Base-by-base conservation (phyloP, 2,329 filamentous ascomycete genomes). In the Geosmithia putterillii region DNA sequence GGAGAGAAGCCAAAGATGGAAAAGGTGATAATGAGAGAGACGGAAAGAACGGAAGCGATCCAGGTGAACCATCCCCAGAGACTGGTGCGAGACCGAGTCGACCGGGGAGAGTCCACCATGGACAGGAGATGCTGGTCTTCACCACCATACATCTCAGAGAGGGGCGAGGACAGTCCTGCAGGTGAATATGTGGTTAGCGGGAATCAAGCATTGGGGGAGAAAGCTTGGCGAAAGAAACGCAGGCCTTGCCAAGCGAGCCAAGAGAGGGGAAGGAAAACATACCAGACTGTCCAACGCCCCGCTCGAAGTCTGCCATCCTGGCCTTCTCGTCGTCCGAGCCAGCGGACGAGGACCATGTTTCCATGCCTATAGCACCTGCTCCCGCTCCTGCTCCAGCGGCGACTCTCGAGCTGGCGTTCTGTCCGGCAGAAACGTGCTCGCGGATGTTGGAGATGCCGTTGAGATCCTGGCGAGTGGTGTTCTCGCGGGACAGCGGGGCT, bases 381-480 rank as follows among this genome's bases (percentile, higher is more conserved):
- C 28, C 28, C 10, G 28, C 10, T 7, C 28, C 28, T 17, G 52
- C 56, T n/a, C n/a, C n/a, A n/a, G n/a, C n/a, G n/a, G n/a, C n/a
- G n/a, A n/a, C n/a, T n/a, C 14, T 51, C 54, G 37, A n/a, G n/a
- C n/a, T 50, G 55, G 45, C 54, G 44, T 62, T 58, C 50, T 61
- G 55, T 41, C 51, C 51, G 46, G 60, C 56, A 34, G 61, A 56
- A 22, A 65, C 58, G 46, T 63, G 60, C 51, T 67, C 63, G 19
- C 71, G 66, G 18, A 66, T 56, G 55, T 76, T 76, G 49, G 68
- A 61, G 48, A 71, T 70, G 48, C 72, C 72, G 47, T 74, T 74
- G 46, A 75, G 60, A 52, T 76, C 72, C 60, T 74, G 65, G 50
- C 71, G 61, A 36, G 72, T 74, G 21, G 72, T 76, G 41, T 70